A percentile compares a stretch with the other conserved stretches of the same genome.
Evolutionary conservation across 2,329 filamentous ascomycete species (phyloP).

Genomic region (Verticillium zaregamsianum): DNA sequence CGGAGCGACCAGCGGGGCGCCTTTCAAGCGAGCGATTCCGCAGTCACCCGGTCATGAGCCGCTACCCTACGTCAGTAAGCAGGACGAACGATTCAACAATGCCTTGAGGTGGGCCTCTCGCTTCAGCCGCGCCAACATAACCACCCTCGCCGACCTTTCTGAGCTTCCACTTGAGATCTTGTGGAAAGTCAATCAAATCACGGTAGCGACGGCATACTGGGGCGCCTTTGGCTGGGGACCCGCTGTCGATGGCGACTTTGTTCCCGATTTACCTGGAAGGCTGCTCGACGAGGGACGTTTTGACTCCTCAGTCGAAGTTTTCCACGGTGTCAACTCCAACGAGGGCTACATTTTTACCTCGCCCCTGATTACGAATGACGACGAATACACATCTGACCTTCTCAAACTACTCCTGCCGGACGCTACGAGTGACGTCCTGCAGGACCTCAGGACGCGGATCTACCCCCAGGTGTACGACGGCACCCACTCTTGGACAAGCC

Average conservation of each 20-base stretch:
- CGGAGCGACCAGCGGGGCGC: constrained; percentile 5
- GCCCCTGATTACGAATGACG: constrained; percentile 36
- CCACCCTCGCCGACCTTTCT: constrained; percentile 4
- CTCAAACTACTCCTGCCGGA: constrained; percentile 21
- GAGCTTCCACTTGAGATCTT: constrained; percentile 2
- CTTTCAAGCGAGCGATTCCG: constrained; percentile 11
- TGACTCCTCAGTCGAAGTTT: constrained; percentile 6
- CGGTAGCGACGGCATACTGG: not conserved
- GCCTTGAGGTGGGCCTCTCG: not conserved
- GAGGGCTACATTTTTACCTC: constrained; percentile 42
- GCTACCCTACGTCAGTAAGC: not conserved
- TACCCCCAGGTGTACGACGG: constrained; percentile 44
- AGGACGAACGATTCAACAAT: not conserved
- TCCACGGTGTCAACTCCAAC: constrained; percentile 38
- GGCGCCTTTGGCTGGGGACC: constrained; percentile 5
- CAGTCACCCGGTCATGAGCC: constrained; percentile 1
- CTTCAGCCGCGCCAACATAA: constrained; percentile 1
- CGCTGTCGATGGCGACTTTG: constrained; percentile 7
- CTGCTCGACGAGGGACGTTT: constrained; percentile 6
- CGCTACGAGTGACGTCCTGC: constrained; percentile 14
- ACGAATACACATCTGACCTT: constrained; percentile 29
- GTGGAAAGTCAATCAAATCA: constrained; percentile 8
- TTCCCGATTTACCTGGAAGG: constrained; percentile 8
- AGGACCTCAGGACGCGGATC: constrained; percentile 36
- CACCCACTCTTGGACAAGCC: constrained; percentile 33